Conservation (phyloP, 495 filamentous ascomycete genomes). For the Penicillium nucicola region DNA sequence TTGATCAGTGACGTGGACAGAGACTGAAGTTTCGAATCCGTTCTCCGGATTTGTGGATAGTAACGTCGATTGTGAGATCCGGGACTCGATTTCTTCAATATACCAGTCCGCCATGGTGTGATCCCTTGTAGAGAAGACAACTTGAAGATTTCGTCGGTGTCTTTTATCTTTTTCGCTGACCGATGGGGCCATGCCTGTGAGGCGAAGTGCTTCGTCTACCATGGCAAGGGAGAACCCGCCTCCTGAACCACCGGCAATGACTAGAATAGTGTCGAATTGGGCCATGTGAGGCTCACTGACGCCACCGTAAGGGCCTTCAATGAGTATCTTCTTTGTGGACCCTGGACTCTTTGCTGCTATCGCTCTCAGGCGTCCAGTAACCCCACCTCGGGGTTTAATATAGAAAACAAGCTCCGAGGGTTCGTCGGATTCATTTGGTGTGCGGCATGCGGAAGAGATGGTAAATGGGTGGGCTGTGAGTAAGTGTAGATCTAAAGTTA, state of each 20-base stretch:
- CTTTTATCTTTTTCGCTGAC: background rate
- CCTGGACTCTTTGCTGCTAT: slow-evolving; percentile 29
- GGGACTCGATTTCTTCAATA: slow-evolving; percentile 21
- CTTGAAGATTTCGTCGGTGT: slow-evolving; percentile 20
- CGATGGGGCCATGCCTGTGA: slow-evolving; percentile 2
- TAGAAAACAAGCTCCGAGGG: slow-evolving; percentile 40
- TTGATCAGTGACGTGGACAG: slow-evolving; percentile 26
- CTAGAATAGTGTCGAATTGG: slow-evolving; percentile 35
- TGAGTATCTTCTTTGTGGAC: slow-evolving; percentile 27
- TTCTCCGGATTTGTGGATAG: slow-evolving; percentile 6
- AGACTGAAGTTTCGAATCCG: slow-evolving; percentile 33
- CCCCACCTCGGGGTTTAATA: slow-evolving; percentile 37
- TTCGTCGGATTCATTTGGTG: slow-evolving; percentile 13
- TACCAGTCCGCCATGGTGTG: slow-evolving; percentile 27
- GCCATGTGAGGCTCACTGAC: slow-evolving; percentile 21
- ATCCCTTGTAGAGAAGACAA: slow-evolving; percentile 28
- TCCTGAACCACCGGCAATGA: slow-evolving; percentile 56
- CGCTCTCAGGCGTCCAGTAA: slow-evolving; percentile 39
- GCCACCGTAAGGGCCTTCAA: slow-evolving; percentile 54
- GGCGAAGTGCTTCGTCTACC: slow-evolving; percentile 25
- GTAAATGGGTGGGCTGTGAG: slow-evolving; percentile 53
- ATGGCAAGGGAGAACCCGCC: slow-evolving; percentile 46
- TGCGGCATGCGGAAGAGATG: slow-evolving; percentile 38
- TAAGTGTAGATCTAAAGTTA: slow-evolving; percentile 35
- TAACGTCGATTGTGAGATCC: slow-evolving; percentile 18